These are phyloP conservation scores for Paraconiothyrium brasiliense DNA, from an alignment of 2,329 filamentous ascomycete species.

Conservation along the genomic window DNA sequence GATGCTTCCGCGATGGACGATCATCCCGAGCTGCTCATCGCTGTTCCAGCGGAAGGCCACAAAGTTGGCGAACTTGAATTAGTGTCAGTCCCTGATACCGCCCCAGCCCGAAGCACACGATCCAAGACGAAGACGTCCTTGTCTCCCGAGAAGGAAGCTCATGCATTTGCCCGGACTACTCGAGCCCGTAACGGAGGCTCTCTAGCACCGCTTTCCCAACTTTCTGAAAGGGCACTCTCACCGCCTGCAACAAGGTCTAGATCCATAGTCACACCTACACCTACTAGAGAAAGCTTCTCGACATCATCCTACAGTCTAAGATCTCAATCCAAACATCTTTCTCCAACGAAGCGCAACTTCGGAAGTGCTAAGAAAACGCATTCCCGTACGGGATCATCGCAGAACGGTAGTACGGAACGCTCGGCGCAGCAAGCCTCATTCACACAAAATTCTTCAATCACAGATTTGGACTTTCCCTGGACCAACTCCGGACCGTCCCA, in stretches of 20 bases:
- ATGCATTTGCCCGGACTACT: slow-evolving; percentile 21
- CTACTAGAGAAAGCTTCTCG: slow-evolving; percentile 27
- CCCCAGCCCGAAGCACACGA: slow-evolving; percentile 42
- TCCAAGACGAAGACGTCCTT: slow-evolving; percentile 41
- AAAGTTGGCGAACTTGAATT: slow-evolving; percentile 32
- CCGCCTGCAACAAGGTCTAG: slow-evolving; percentile 28
- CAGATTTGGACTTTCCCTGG: slow-evolving; percentile 24
- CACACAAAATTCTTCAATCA: slow-evolving; percentile 19
- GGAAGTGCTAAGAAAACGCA: slow-evolving; percentile 12
- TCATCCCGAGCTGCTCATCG: slow-evolving; percentile 26
- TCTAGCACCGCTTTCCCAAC: slow-evolving; percentile 24
- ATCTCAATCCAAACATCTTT: slow-evolving; percentile 38
- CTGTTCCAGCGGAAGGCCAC: slow-evolving; percentile 31
- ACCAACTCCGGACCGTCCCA: slow-evolving; percentile 35
- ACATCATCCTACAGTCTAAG: slow-evolving; percentile 41
- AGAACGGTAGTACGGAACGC: slow-evolving; percentile 13
- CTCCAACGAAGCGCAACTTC: slow-evolving; percentile 25
- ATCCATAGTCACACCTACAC: slow-evolving; percentile 35
- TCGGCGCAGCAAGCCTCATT: slow-evolving; percentile 19
- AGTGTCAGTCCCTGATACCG: slow-evolving; percentile 33
- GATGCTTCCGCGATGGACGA: slow-evolving; percentile 6
- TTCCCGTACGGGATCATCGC: slow-evolving; percentile 25
- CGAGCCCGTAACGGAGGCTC: slow-evolving; percentile 33
- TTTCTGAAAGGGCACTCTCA: slow-evolving; percentile 27
- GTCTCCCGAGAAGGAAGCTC: slow-evolving; percentile 31